Percentiles rank a stretch among this genome's conserved stretches.
phyloP scores from a whole-genome alignment of 106 monocot species.

The Phalaenopsis aphrodite region DNA sequence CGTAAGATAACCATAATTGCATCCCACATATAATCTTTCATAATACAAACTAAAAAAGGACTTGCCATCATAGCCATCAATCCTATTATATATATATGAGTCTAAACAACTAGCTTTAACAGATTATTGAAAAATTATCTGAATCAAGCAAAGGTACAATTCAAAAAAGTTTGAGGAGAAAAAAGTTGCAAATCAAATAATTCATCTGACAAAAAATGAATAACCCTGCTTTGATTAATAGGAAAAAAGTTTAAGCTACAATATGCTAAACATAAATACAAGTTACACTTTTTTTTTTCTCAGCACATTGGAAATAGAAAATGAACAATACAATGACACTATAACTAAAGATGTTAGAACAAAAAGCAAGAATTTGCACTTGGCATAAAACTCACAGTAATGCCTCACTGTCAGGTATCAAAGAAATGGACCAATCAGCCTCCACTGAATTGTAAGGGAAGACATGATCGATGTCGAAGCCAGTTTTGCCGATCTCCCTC shows the following conservation, averaged over 20 bases:
- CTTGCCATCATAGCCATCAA: not conserved
- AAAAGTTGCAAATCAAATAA: not conserved
- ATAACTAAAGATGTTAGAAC: not conserved
- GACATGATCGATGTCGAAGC: constrained; percentile 3
- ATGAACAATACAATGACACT: not conserved
- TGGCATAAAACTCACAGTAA: not conserved
- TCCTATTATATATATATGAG: not conserved
- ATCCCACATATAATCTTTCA: not conserved
- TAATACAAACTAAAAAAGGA: not conserved
- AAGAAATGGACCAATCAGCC: constrained; percentile 1
- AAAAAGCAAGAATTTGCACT: not conserved
- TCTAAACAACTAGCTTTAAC: not conserved
- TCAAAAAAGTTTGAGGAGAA: not conserved
- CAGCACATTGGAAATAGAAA: not conserved
- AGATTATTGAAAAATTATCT: not conserved
- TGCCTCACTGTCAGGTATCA: not conserved
- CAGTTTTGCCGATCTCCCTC: not conserved
- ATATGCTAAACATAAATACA: not conserved
- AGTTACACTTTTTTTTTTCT: not conserved
- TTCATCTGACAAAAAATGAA: not conserved
- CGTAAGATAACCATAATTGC: not conserved
- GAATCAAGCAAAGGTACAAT: not conserved
- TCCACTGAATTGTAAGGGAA: constrained; percentile 6
- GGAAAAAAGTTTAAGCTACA: not conserved
- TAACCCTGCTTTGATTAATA: not conserved